Percentiles rank a stretch among this genome's conserved stretches.
phyloP scores from a whole-genome alignment of 2,329 filamentous ascomycete species.

The Aspergillus spinulosporus region DNA sequence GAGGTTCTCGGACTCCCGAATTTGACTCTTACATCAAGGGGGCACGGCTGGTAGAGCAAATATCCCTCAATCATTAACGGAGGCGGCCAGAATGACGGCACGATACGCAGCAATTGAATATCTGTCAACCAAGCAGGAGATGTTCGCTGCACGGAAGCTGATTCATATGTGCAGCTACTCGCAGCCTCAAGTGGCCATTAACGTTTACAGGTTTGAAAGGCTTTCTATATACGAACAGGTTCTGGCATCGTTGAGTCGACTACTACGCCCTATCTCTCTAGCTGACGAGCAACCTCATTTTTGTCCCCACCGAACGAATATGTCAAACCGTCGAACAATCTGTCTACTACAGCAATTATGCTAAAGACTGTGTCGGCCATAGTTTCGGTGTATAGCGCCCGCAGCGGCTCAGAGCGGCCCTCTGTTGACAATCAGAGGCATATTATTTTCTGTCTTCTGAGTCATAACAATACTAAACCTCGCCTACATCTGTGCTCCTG shows the following conservation, averaged over 20 bases:
- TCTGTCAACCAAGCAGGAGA: slow-evolving; percentile 75
- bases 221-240: slow-evolving; percentile 77
- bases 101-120: slow-evolving; percentile 85
- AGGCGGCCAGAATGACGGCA: slow-evolving; percentile 63
- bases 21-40: slow-evolving; percentile 83
- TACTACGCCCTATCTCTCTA: background rate
- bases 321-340: slow-evolving; percentile 73
- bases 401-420: slow-evolving; percentile 63
- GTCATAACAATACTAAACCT: slow-evolving; percentile 6
- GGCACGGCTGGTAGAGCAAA: slow-evolving; percentile 78
- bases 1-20: slow-evolving; percentile 84
- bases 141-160: slow-evolving; percentile 56
- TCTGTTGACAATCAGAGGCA: slow-evolving; percentile 65
- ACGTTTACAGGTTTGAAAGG: slow-evolving; percentile 62
- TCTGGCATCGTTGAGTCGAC: slow-evolving; percentile 64
- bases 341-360: slow-evolving; percentile 80
- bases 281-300: slow-evolving; percentile 62
- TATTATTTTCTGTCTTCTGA: slow-evolving; percentile 24
- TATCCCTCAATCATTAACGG: slow-evolving; percentile 83
- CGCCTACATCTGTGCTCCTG: slow-evolving; percentile 61
- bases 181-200: too few species aligned
- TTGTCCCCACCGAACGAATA: slow-evolving; percentile 66
- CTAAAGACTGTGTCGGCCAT: slow-evolving; percentile 74
- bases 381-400: slow-evolving; percentile 65
- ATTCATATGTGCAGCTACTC: too few species aligned